Evolutionary conservation across 2,329 filamentous ascomycete species (phyloP), one percentile per base, ranked within the genome.

Genomic region (Stemphylium lycopersici): DNA sequence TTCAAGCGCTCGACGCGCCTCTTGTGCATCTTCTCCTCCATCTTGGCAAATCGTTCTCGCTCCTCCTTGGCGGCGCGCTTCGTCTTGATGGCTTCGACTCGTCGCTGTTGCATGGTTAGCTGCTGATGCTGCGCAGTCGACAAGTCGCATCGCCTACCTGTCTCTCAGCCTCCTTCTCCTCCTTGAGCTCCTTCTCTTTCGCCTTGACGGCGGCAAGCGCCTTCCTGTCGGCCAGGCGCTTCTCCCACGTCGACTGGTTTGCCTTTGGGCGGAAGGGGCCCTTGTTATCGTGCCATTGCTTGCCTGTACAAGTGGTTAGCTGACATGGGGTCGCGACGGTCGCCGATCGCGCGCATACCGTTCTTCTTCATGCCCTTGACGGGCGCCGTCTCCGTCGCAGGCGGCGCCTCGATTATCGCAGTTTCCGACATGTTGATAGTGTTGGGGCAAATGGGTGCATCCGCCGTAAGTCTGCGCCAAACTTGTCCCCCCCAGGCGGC

Each of bases 21-120:
- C 78, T 86, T 87, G 80, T 98, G 93, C 95, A 99, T 98, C 81
- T 95, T 98, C 79, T 92, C 91, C 16, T 92, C 93, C 86, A 99
- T 86, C 81, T 93, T 91, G 76, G 92, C 91, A 73, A 93, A 98
- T 65, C 93, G 83, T 70, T 93, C 91, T 77, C 90, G 92, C 81
- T 98, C 95, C 68, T 91, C 93, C 83, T 97, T 98, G 47, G 88
- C 90, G 16, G 87, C 89, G 65, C 91, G 85, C 77, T 89, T 93
- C 61, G 96, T 91, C 70, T 90, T 93, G 72, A 98, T 90, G 10
- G 84, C 84, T 70, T 93, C 84, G 49, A 95, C 86, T 64, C 87
- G 87, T 71, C 84, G 83, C 90, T 96, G 70, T 48, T 61, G 31
- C 31, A 36, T 29, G 13, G 52, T 66, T 39, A 65, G 59, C 38